These are phyloP conservation scores for Kokia cookei DNA, from an alignment of 441 rosid genomes.

Conservation along the genomic window DNA sequence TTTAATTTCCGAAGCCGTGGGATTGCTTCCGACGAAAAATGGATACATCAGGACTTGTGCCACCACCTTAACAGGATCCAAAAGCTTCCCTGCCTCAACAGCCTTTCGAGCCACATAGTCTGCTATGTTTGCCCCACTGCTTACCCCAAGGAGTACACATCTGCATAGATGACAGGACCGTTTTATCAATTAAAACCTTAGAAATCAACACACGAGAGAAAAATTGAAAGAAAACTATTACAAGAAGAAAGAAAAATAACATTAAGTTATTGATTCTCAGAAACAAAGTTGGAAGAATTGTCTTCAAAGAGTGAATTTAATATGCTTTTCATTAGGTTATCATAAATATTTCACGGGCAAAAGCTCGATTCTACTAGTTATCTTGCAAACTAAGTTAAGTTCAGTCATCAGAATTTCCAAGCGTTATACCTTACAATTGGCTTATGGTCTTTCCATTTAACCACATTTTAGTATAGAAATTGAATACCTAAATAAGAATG, in stretches of 20 bases:
- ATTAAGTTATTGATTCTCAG: background rate
- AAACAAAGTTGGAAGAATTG: background rate
- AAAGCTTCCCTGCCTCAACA: conserved; percentile 54
- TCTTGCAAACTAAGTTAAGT: background rate
- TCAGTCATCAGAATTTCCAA: background rate
- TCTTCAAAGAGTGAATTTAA: background rate
- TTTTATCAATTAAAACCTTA: background rate
- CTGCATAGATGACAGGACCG: conserved; percentile 32
- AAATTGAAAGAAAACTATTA: background rate
- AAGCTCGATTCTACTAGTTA: background rate
- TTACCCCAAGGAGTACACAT: conserved; percentile 63
- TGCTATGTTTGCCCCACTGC: conserved; percentile 65
- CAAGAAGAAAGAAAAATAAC: background rate
- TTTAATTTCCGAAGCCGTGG: conserved; percentile 52
- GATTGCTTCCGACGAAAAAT: conserved; percentile 55
- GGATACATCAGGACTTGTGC: conserved; percentile 74
- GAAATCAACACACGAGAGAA: background rate
- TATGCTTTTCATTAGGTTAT: background rate
- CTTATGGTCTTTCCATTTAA: background rate
- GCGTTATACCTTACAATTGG: background rate
- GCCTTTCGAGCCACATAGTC: conserved; percentile 60
- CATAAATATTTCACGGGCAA: background rate
- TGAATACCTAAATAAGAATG: background rate
- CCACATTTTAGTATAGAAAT: background rate
- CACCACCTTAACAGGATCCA: conserved; percentile 65